Evolutionary conservation across 2,329 filamentous ascomycete genomes (phyloP).

Genomic region (Colletotrichum viniferum): DNA sequence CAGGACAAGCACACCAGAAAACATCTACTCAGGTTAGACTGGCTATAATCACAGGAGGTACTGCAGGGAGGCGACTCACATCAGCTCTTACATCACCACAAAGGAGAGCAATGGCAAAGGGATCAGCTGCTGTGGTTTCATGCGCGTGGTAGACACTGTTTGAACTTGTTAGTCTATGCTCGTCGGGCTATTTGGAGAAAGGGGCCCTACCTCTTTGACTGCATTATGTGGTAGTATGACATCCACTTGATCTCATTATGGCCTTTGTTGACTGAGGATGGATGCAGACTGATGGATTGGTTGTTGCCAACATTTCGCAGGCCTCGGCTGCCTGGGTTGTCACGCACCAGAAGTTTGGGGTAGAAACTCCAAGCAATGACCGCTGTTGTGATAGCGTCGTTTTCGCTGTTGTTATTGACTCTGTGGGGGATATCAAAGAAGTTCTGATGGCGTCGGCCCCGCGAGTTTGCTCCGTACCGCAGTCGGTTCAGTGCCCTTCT

Average conservation of each 20-base stretch:
- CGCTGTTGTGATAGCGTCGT: slow-evolving; percentile 78
- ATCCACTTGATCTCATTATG: slow-evolving; percentile 75
- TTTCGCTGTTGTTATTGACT: slow-evolving; percentile 77
- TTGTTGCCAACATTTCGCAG: slow-evolving; percentile 94
- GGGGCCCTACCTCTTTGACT: slow-evolving; percentile 73
- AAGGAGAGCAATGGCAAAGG: slow-evolving; percentile 81
- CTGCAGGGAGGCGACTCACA: slow-evolving; percentile 48
- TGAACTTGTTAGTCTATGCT: slow-evolving; percentile 25
- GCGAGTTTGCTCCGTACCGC: slow-evolving; percentile 59
- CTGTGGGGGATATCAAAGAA: slow-evolving; percentile 85
- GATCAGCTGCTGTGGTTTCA: slow-evolving; percentile 80
- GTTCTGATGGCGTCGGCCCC: slow-evolving; percentile 65
- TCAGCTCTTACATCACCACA: slow-evolving; percentile 90
- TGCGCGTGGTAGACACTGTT: slow-evolving; percentile 85
- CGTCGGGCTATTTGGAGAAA: background rate
- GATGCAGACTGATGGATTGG: slow-evolving; percentile 85
- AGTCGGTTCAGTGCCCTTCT: slow-evolving; percentile 70
- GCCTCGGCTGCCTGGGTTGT: slow-evolving; percentile 72
- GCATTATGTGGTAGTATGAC: slow-evolving; percentile 98
- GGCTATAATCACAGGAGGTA: background rate
- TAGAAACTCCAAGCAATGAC: slow-evolving; percentile 96
- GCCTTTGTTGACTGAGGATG: slow-evolving; percentile 86
- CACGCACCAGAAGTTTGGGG: slow-evolving; percentile 84
- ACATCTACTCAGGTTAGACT: slow-evolving; percentile 63
- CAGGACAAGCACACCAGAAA: slow-evolving; percentile 82